Evolutionary conservation across 2,329 filamentous ascomycete species (phyloP), one percentile per base, ranked within the genome.

Genomic region (Lasiodiplodia hormozganensis): DNA sequence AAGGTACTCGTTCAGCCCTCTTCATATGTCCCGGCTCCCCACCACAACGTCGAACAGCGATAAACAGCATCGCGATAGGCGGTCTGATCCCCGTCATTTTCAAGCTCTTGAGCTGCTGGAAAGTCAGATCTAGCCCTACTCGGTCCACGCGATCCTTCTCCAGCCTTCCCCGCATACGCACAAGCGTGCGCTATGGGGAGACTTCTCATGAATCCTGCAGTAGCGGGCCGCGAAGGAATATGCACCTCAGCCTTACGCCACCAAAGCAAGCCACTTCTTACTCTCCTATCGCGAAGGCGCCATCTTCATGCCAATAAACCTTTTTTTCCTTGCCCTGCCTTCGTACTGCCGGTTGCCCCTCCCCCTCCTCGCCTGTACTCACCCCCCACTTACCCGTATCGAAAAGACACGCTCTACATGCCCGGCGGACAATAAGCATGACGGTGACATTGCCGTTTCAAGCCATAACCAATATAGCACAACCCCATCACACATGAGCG

Each of bases 1-100:
- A 5, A n/a, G 23, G 54, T 21, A 25, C 7, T 28, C 18, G n/a
- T 21, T 38, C 8, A 38, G n/a, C 34, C 31, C 31, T 36, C 31
- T 38, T 21, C 31, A 47, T 47, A 47, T 47, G 31, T 7, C 54
- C 34, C 54, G 54, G 54, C 54, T 58, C 54, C 54, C 54, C 52
- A 56, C 52, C 18, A 34, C 52, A 53, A 36, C 16, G 52, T 36
- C 6, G 49, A 34, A 8, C 14, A 21, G 43, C 43, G 43, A 47
- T n/a, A 47, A 47, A 47, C 43, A 47, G 43, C 43, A 47, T 47
- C 43, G 11, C n/a, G 43, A 21, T 14, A 10, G n/a, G 43, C n/a
- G 8, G 18, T 47, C n/a, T 47, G 43, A 21, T 21, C 43, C 18
- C 43, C 6, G 43, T 21, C 18, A 18, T n/a, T 21, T n/a, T 47